phyloP scores from a whole-genome alignment of 441 rosid genomes.

The Gossypium schwendimanii region DNA sequence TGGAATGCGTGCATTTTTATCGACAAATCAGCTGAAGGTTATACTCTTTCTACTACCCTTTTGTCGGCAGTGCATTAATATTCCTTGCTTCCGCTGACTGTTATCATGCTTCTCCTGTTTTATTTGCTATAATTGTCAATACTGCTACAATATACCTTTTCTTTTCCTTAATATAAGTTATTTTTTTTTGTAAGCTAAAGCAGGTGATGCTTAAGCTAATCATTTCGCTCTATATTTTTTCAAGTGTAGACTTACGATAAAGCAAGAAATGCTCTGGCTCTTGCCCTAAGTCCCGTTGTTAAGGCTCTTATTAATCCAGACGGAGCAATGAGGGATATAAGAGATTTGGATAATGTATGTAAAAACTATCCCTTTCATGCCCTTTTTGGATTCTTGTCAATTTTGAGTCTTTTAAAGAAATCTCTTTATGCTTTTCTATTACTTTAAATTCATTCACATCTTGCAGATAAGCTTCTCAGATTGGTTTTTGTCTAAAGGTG shows the following conservation, averaged over 20 bases:
- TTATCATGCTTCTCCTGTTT: background rate
- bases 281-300: conserved; percentile 91
- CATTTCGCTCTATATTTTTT: conserved; percentile 4
- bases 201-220: background rate
- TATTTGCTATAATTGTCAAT: background rate
- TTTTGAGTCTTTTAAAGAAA: background rate
- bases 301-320: conserved; percentile 84
- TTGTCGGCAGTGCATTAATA: background rate
- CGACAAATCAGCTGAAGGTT: conserved; percentile 91
- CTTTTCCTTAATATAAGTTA: background rate
- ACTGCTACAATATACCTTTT: background rate
- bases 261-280: conserved; percentile 90
- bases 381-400: background rate
- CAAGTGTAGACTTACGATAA: conserved; percentile 73
- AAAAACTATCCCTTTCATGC: conserved; percentile 1
- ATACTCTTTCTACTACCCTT: background rate
- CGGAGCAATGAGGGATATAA: conserved; percentile 83
- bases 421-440: background rate
- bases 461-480: conserved; percentile 87
- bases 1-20: conserved; percentile 75
- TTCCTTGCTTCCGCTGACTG: background rate
- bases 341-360: conserved; percentile 78
- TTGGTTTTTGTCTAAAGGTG: conserved; percentile 98
- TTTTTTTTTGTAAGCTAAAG: background rate
- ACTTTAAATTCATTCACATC: conserved; percentile 15